Evolutionary conservation across 1,284 basidiomycete species (phyloP).

Genomic region (Pseudozyma hubeiensis): DNA sequence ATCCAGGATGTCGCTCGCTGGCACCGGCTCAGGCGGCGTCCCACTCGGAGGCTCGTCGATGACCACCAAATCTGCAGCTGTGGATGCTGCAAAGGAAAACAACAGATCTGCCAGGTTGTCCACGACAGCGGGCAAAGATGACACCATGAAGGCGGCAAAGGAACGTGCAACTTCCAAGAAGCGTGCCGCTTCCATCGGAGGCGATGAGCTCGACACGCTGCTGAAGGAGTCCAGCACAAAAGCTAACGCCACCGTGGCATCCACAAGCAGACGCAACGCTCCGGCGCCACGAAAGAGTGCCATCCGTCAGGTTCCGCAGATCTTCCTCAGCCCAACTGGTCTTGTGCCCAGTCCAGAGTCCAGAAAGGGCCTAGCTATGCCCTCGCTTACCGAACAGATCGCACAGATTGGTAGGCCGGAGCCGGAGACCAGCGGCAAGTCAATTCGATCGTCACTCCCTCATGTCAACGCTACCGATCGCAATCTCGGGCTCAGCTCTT

Average conservation of each 20-base stretch:
- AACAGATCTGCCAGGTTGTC: slow-evolving; percentile 29
- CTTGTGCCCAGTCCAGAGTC: slow-evolving; percentile 56
- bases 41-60: slow-evolving; percentile 47
- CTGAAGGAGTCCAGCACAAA: slow-evolving; percentile 38
- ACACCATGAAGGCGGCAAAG: slow-evolving; percentile 39
- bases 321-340: slow-evolving; percentile 59
- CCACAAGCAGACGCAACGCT: slow-evolving; percentile 48
- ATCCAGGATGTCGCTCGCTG: slow-evolving; percentile 42
- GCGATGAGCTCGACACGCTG: slow-evolving; percentile 40
- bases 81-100: slow-evolving; percentile 39
- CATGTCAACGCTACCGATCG: slow-evolving; percentile 9
- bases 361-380: slow-evolving; percentile 37
- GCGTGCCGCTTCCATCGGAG: slow-evolving; percentile 46
- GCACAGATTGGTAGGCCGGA: slow-evolving; percentile 39
- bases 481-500: slow-evolving; percentile 2
- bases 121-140: slow-evolving; percentile 29
- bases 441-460: slow-evolving; percentile 31
- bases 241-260: slow-evolving; percentile 18
- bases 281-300: slow-evolving; percentile 59
- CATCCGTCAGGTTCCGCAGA: slow-evolving; percentile 57
- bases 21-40: slow-evolving; percentile 41
- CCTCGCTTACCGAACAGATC: slow-evolving; percentile 41
- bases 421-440: slow-evolving; percentile 5
- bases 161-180: slow-evolving; percentile 39
- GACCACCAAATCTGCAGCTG: slow-evolving; percentile 30